A percentile compares a stretch with the other conserved stretches of the same genome.
phyloP scores from a whole-genome alignment of 208 protist species.

The Crithidia brevicula region DNA sequence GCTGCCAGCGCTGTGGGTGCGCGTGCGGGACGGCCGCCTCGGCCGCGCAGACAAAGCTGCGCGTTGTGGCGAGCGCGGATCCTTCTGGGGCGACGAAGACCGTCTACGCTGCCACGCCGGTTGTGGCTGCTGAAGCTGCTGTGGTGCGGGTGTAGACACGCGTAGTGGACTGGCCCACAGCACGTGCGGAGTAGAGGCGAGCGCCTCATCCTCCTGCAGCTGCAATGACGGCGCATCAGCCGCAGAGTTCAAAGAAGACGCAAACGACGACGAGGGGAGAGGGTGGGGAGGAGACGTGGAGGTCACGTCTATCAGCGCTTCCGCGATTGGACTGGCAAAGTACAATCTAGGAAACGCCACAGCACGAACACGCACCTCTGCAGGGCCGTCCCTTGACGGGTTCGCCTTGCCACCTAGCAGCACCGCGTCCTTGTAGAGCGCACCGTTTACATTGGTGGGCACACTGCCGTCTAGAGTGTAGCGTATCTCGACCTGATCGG shows the following conservation, averaged over 20 bases:
- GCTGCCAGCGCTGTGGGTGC: neutral
- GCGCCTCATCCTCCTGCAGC: constrained; percentile 22
- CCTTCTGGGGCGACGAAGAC: neutral
- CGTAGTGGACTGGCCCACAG: constrained; percentile 6
- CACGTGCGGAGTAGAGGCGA: neutral
- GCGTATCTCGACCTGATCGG: constrained; percentile 35
- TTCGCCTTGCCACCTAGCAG: neutral
- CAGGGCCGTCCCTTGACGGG: neutral
- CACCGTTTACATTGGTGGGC: constrained; percentile 31
- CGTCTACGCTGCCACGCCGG: neutral
- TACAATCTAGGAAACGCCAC: constrained; percentile 39
- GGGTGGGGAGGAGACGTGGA: too few species aligned
- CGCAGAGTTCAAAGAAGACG: too few species aligned
- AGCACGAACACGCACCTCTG: constrained; percentile 31
- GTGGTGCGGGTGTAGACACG: neutral
- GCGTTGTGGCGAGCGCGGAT: neutral
- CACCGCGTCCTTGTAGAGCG: constrained; percentile 12
- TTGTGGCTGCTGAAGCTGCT: neutral
- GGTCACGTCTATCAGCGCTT: constrained; percentile 19
- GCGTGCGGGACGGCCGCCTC: neutral
- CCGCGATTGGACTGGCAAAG: constrained; percentile 42
- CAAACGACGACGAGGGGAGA: too few species aligned
- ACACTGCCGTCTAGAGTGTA: constrained; percentile 58
- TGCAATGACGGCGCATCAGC: neutral
- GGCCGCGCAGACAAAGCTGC: neutral